These are phyloP conservation scores for Selaginella moellendorffii DNA, from an alignment of 75 land plant genomes.

Conservation along the genomic window DNA sequence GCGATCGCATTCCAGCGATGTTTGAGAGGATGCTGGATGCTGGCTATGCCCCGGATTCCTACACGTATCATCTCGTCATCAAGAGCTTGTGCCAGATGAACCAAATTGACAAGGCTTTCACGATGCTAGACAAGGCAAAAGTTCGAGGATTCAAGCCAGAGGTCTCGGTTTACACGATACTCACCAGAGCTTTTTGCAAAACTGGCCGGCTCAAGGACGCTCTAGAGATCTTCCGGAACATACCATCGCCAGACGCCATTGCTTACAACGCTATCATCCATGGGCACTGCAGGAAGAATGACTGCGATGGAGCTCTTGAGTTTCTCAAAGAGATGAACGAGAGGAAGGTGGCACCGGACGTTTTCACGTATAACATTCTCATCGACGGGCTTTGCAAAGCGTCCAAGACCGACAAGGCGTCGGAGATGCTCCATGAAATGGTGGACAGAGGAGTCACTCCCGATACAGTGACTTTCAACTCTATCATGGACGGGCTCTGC, in stretches of 20 bases:
- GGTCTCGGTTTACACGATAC: conserved; percentile 35
- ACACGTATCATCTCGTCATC: too few species aligned
- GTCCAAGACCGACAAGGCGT: conserved; percentile 23
- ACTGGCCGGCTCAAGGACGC: conserved; percentile 38
- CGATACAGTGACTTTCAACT: conserved; percentile 38
- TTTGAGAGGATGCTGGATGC: too few species aligned
- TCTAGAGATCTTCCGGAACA: conserved; percentile 27
- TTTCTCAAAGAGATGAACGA: conserved; percentile 40
- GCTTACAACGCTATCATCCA: conserved; percentile 46
- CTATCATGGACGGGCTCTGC: conserved; percentile 43
- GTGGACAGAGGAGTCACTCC: conserved; percentile 30
- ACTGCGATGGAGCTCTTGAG: conserved; percentile 32
- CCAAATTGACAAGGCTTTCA: too few species aligned
- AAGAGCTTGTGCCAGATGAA: too few species aligned
- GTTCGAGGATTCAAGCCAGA: conserved; percentile 39
- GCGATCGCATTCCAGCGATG: too few species aligned
- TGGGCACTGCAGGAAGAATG: conserved; percentile 34
- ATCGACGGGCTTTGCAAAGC: conserved; percentile 41
- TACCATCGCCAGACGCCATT: conserved; percentile 35
- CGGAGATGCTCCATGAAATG: conserved; percentile 43
- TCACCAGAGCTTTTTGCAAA: conserved; percentile 40
- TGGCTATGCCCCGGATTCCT: too few species aligned
- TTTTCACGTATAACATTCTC: conserved; percentile 39
- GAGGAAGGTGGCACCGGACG: conserved; percentile 37
- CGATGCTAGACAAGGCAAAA: too few species aligned